Evolutionary conservation across 371 early-diverging fungal genomes (phyloP).

Genomic region (Mortierella sp.): DNA sequence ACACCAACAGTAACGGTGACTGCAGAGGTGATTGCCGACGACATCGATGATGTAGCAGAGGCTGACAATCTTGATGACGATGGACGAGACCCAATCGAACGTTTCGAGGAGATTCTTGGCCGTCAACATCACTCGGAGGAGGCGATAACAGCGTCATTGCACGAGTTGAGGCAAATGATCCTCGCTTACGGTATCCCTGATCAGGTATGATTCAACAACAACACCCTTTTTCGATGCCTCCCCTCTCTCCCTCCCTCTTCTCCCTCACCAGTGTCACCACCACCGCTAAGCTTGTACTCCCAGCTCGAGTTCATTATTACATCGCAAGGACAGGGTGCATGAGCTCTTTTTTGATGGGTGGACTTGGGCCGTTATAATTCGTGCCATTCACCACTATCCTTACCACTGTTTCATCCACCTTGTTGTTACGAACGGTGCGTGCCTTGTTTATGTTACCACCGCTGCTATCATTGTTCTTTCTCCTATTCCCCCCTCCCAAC

Average conservation of each 20-base stretch:
- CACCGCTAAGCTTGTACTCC: too few relatives aligned
- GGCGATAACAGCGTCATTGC: conserved; percentile 35
- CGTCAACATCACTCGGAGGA: conserved; percentile 42
- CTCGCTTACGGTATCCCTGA: conserved; percentile 51
- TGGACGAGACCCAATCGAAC: conserved; percentile 19
- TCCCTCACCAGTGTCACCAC: neutral
- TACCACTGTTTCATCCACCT: conserved; percentile 7
- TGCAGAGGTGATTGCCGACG: conserved; percentile 2
- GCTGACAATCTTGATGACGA: neutral
- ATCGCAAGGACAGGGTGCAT: too few relatives aligned
- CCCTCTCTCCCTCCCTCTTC: neutral
- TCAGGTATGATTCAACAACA: conserved; percentile 25
- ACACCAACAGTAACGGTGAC: conserved; percentile 1
- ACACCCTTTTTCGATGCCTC: neutral
- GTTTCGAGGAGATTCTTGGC: conserved; percentile 28
- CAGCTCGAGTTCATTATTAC: too few relatives aligned
- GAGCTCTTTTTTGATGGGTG: conserved; percentile 3
- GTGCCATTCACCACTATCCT: conserved; percentile 1
- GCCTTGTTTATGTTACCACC: neutral
- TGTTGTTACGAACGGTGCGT: neutral
- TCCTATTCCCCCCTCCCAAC: conserved; percentile 4
- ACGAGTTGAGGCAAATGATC: conserved; percentile 43
- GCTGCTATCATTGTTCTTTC: neutral
- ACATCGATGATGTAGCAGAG: neutral
- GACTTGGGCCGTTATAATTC: conserved; percentile 6